Percentiles rank a stretch among this genome's conserved stretches.
Evolutionary conservation across 1,284 basidiomycete genomes (phyloP).

Genomic region (Fomitopsis schrenkii): DNA sequence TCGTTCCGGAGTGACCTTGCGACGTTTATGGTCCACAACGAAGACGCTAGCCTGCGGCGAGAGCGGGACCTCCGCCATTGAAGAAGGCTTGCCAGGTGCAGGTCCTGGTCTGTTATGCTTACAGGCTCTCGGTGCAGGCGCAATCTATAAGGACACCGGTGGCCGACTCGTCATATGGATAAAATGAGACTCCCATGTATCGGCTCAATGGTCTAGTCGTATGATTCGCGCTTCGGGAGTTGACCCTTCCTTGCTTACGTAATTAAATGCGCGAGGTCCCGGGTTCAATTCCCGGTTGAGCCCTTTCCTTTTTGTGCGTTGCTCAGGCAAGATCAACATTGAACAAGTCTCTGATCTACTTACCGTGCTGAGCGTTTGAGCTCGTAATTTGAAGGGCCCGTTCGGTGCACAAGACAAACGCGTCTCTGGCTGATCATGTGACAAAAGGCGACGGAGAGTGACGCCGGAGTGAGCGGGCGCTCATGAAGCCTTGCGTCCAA

Average conservation of each 20-base stretch:
- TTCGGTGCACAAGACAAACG: no score
- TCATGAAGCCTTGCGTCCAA: no score
- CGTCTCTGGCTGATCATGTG: no score
- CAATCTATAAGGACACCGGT: no score
- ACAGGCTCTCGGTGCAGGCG: no score
- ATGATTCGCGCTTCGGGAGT: slow-evolving; percentile 7
- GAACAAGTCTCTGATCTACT: no score
- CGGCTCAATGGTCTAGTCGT: slow-evolving; percentile 3
- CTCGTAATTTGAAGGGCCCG: no score
- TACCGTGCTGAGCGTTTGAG: no score
- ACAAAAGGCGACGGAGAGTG: no score
- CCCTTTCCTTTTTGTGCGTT: slow-evolving; percentile 13
- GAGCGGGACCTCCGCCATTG: not conserved
- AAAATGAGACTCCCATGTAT: not conserved
- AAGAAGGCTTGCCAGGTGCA: not conserved
- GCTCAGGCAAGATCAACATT: no score
- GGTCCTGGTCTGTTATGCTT: not conserved
- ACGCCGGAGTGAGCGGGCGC: no score
- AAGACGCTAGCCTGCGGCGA: not conserved
- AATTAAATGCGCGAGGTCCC: slow-evolving; percentile 28
- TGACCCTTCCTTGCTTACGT: not conserved
- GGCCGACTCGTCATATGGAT: no score
- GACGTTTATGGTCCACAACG: slow-evolving; percentile 36
- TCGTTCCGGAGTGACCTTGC: slow-evolving; percentile 50
- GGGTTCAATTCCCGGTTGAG: slow-evolving; percentile 44